Evolutionary conservation across 2,329 filamentous ascomycete species (phyloP).

Genomic region (Hypoxylon sp.): DNA sequence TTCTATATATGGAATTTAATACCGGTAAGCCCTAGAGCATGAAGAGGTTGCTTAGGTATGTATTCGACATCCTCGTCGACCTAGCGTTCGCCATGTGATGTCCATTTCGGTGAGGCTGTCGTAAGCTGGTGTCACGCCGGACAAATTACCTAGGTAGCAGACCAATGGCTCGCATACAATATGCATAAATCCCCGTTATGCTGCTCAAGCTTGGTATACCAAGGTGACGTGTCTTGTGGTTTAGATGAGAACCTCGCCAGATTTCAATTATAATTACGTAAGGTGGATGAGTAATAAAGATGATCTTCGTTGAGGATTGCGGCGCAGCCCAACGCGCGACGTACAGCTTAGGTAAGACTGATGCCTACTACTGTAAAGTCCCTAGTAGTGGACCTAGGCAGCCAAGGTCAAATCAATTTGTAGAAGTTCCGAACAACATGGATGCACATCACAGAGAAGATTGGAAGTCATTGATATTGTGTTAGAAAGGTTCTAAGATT

Average conservation of each 20-base stretch:
- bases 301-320: background rate
- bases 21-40: background rate
- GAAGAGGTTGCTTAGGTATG: background rate
- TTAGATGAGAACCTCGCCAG: background rate
- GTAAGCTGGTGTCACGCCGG: background rate
- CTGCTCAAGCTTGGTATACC: background rate
- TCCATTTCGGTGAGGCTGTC: background rate
- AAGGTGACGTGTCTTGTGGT: background rate
- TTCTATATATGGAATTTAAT: background rate
- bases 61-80: background rate
- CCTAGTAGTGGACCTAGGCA: too few relatives aligned
- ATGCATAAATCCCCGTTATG: background rate
- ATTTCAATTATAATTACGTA: background rate
- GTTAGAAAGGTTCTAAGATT: too few relatives aligned
- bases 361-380: background rate
- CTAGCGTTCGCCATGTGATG: background rate
- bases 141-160: background rate
- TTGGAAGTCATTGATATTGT: too few relatives aligned
- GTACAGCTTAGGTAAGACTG: background rate
- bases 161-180: background rate
- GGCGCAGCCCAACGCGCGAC: background rate
- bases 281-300: background rate
- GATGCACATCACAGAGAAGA: too few relatives aligned
- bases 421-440: too few relatives aligned
- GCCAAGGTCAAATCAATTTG: too few relatives aligned